phyloP scores from a whole-genome alignment of 345 rosid genomes.

The Hibiscus trionum region DNA sequence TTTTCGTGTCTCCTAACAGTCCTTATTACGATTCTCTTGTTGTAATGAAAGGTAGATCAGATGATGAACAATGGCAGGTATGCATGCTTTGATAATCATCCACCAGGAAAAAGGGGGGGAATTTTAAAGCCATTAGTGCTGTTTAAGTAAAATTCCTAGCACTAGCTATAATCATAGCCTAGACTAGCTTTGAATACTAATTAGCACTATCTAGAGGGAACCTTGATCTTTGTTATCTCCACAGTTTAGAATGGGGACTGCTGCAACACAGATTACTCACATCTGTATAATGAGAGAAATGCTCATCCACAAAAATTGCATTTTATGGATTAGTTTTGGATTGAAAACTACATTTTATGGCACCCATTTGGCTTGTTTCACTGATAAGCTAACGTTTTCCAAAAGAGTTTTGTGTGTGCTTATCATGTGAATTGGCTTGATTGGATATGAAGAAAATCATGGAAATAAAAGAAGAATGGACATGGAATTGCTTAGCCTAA shows the following conservation, averaged over 20 bases:
- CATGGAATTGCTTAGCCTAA: neutral
- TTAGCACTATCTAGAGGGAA: conserved; percentile 6
- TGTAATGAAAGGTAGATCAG: neutral
- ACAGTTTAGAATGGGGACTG: neutral
- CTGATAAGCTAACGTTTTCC: neutral
- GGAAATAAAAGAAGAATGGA: neutral
- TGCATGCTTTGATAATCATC: neutral
- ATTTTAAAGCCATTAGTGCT: neutral
- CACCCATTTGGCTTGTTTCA: neutral
- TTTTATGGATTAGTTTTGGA: neutral
- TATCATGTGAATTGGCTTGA: neutral
- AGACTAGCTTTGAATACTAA: neutral
- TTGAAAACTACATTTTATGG: neutral
- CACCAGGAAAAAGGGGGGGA: neutral
- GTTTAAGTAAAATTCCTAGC: neutral
- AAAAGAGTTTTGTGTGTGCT: neutral
- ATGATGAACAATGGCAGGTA: neutral
- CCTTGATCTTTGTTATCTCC: conserved; percentile 11
- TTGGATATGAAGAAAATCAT: neutral
- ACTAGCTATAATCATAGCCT: neutral
- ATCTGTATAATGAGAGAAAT: too few species aligned
- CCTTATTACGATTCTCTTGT: neutral
- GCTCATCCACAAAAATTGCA: neutral
- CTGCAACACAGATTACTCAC: neutral
- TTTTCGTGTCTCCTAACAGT: neutral